Conservation (phyloP, 768 basidiomycete species). For the Boletus vermiculosoides region DNA sequence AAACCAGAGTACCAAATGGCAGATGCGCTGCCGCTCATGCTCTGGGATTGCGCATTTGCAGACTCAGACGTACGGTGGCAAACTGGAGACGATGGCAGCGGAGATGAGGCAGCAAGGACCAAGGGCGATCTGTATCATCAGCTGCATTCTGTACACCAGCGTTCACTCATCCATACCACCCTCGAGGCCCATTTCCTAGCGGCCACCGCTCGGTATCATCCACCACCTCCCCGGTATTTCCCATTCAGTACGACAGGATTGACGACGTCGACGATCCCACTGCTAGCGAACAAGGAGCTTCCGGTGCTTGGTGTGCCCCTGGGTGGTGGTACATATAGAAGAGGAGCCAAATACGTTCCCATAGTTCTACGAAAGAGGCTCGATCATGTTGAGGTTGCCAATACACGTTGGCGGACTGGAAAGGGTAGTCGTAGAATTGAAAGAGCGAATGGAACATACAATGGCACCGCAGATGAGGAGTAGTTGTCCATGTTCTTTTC, state of each 20-base stretch:
- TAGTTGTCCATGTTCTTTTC: background rate
- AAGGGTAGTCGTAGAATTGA: slow-evolving; percentile 52
- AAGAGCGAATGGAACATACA: slow-evolving; percentile 21
- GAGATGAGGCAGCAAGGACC: slow-evolving; percentile 23
- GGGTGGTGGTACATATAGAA: slow-evolving; percentile 68
- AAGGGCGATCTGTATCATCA: slow-evolving; percentile 48
- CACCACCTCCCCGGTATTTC: slow-evolving; percentile 37
- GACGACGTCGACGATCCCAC: slow-evolving; percentile 20
- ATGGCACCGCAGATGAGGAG: slow-evolving; percentile 2
- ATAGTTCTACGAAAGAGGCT: slow-evolving; percentile 65
- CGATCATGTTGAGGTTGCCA: slow-evolving; percentile 69
- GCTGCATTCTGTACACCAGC: slow-evolving; percentile 51
- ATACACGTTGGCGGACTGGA: slow-evolving; percentile 75
- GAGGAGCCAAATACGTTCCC: slow-evolving; percentile 62
- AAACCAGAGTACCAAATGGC: slow-evolving; percentile 96
- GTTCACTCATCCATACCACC: slow-evolving; percentile 62
- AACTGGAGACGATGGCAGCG: slow-evolving; percentile 41
- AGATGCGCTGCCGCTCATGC: slow-evolving; percentile 82
- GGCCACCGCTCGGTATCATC: slow-evolving; percentile 53
- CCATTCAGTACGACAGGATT: slow-evolving; percentile 34
- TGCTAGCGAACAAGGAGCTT: slow-evolving; percentile 12
- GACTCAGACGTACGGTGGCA: slow-evolving; percentile 72
- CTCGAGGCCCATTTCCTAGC: slow-evolving; percentile 65
- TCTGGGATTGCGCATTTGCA: slow-evolving; percentile 85
- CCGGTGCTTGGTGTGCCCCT: slow-evolving; percentile 53